Percentiles rank a stretch among this genome's conserved stretches.
Evolutionary conservation across 371 early-diverging fungal species (phyloP).

Genomic region (Basidiobolus meristosporus): DNA sequence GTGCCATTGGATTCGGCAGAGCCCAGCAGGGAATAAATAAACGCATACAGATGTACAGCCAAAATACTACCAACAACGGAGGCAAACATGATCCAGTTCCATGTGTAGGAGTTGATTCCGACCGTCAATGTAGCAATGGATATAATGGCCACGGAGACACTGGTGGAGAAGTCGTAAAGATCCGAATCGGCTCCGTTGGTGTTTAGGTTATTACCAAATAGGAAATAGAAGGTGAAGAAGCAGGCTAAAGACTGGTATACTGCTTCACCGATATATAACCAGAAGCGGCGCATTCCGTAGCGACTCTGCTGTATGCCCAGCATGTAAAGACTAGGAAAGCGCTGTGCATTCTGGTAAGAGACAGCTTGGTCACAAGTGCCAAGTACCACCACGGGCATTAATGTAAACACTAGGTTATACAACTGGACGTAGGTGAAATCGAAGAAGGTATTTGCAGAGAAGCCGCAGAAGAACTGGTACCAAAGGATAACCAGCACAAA

Average conservation of each 20-base stretch:
- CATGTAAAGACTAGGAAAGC: slow-evolving; percentile 39
- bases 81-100: slow-evolving; percentile 43
- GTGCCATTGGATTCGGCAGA: slow-evolving; percentile 34
- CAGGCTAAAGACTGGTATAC: slow-evolving; percentile 47
- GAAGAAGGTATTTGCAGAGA: slow-evolving; percentile 68
- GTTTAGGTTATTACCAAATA: slow-evolving; percentile 11
- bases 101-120: slow-evolving; percentile 46
- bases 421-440: slow-evolving; percentile 69
- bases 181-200: slow-evolving; percentile 19
- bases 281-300: slow-evolving; percentile 34
- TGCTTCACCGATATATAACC: slow-evolving; percentile 41
- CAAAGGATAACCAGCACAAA: slow-evolving; percentile 69
- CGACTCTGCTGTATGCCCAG: slow-evolving; percentile 34
- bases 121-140: slow-evolving; percentile 50
- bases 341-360: slow-evolving; percentile 24
- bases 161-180: slow-evolving; percentile 28
- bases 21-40: slow-evolving; percentile 34
- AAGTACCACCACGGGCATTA: slow-evolving; percentile 39
- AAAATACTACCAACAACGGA: slow-evolving; percentile 13
- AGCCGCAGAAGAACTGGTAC: slow-evolving; percentile 66
- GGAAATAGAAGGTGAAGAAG: slow-evolving; percentile 32
- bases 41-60: slow-evolving; percentile 20
- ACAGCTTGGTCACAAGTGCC: slow-evolving; percentile 37
- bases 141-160: slow-evolving; percentile 35
- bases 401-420: slow-evolving; percentile 63